Percentiles rank a stretch among this genome's conserved stretches.
phyloP scores from a whole-genome alignment of 2,329 filamentous ascomycete genomes.

The Trichoderma pleuroti region DNA sequence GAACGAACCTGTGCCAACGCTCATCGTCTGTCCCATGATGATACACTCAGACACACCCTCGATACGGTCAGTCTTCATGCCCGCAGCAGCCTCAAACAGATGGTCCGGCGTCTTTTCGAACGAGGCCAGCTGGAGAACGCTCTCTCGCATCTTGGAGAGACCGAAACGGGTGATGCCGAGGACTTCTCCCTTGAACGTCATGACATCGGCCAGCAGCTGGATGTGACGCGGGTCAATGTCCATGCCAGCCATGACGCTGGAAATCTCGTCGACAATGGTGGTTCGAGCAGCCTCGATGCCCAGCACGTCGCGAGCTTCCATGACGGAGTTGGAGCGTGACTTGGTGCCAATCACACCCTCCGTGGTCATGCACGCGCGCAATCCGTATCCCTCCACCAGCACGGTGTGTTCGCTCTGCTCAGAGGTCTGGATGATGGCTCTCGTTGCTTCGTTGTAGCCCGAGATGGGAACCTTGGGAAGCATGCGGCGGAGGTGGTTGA shows the following conservation, averaged over 20 bases:
- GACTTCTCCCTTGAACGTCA: slow-evolving; percentile 98
- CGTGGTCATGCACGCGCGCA: slow-evolving; percentile 87
- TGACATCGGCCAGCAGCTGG: slow-evolving; percentile 93
- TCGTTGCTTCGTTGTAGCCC: slow-evolving; percentile 79
- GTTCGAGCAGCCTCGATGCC: slow-evolving; percentile 91
- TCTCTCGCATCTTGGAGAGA: slow-evolving; percentile 92
- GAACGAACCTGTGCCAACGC: slow-evolving; percentile 86
- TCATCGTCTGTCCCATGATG: slow-evolving; percentile 96
- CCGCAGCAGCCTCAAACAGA: slow-evolving; percentile 87
- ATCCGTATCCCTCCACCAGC: slow-evolving; percentile 90
- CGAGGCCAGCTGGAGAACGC: slow-evolving; percentile 85
- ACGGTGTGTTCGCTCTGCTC: slow-evolving; percentile 67
- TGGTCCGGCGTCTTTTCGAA: slow-evolving; percentile 99
- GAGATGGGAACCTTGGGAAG: slow-evolving; percentile 83
- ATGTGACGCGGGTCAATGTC: slow-evolving; percentile 96
- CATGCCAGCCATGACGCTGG: slow-evolving; percentile 87
- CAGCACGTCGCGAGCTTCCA: slow-evolving; percentile 82
- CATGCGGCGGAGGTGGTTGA: slow-evolving; percentile 79
- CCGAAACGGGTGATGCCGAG: slow-evolving; percentile 96
- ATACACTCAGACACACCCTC: slow-evolving; percentile 96
- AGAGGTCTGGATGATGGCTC: slow-evolving; percentile 84
- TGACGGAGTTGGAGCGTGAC: slow-evolving; percentile 78
- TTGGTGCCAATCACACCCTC: slow-evolving; percentile 79
- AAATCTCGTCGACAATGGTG: slow-evolving; percentile 87
- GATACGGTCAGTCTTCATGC: slow-evolving; percentile 87